phyloP scores from a whole-genome alignment of 305 asterid genomes.

The Coffea humblotiana region DNA sequence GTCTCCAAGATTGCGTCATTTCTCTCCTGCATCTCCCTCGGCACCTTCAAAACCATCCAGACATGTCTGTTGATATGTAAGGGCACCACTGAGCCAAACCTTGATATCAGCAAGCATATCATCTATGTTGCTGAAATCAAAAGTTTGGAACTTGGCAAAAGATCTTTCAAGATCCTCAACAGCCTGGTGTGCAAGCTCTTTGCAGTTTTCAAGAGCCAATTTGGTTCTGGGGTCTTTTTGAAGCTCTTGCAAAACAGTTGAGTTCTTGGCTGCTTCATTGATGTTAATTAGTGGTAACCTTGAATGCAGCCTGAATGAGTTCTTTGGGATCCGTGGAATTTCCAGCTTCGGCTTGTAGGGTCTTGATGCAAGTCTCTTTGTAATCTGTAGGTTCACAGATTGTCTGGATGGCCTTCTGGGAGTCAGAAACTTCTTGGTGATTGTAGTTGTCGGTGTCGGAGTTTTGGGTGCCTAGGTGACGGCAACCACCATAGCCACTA shows the following conservation, averaged over 20 bases:
- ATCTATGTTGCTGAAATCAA: constrained; percentile 17
- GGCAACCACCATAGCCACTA: constrained; percentile 64
- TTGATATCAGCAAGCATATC: constrained; percentile 24
- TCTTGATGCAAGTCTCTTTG: constrained; percentile 46
- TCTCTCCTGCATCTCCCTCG: constrained; percentile 28
- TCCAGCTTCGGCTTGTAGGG: constrained; percentile 36
- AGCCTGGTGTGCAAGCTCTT: constrained; percentile 26
- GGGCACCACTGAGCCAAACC: constrained; percentile 40
- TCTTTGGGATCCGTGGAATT: constrained; percentile 54
- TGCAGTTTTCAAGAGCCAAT: constrained; percentile 41
- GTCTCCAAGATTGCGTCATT: constrained; percentile 24
- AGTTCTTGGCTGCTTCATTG: constrained; percentile 32
- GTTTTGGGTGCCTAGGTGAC: constrained; percentile 26
- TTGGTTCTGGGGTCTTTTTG: constrained; percentile 40
- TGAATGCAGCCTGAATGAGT: constrained; percentile 52
- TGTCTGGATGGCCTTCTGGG: constrained; percentile 53
- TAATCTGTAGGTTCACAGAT: constrained; percentile 63
- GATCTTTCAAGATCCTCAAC: constrained; percentile 30
- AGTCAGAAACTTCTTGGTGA: constrained; percentile 19
- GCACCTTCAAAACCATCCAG: constrained; percentile 31
- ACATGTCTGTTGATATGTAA: constrained; percentile 41
- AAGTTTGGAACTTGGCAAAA: constrained; percentile 1
- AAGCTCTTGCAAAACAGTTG: constrained; percentile 29
- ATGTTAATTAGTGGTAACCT: constrained; percentile 35
- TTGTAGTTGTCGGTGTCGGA: not conserved